Conservation (phyloP, 2,329 filamentous ascomycete genomes). For the Claviceps sp. region DNA sequence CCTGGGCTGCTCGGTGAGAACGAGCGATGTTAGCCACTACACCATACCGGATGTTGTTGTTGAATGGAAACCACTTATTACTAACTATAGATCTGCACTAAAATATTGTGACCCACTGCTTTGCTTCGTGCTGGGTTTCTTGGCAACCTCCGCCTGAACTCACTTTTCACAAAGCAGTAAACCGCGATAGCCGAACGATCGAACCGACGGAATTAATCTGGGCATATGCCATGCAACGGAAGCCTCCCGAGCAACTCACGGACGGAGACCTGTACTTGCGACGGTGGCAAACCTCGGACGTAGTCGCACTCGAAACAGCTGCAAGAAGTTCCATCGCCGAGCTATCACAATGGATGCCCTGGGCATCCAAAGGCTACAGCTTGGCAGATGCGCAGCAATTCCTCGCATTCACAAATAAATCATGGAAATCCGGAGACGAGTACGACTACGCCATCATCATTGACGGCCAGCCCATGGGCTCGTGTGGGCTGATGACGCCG, state of each 20-base stretch:
- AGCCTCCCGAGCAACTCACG: conserved; percentile 6
- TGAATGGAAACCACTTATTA: not conserved
- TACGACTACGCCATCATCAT: conserved; percentile 9
- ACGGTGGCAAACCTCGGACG: conserved; percentile 8
- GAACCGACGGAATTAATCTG: too few species aligned
- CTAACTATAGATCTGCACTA: not conserved
- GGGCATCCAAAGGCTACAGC: conserved; percentile 8
- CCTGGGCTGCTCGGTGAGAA: conserved; percentile 24
- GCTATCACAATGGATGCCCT: conserved; percentile 10
- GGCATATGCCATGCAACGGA: not conserved
- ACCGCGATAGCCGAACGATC: too few species aligned
- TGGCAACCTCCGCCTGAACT: not conserved
- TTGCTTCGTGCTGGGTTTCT: too few species aligned
- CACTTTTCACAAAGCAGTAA: too few species aligned
- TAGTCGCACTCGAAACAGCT: conserved; percentile 3
- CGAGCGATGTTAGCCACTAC: conserved; percentile 25
- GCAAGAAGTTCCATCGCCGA: conserved; percentile 7
- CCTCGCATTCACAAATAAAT: conserved; percentile 1
- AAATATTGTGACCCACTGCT: too few species aligned
- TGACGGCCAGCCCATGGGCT: conserved; percentile 5
- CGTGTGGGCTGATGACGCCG: conserved; percentile 7
- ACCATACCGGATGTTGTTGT: conserved; percentile 17
- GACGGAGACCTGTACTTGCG: conserved; percentile 7
- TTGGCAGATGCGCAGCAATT: conserved; percentile 5
- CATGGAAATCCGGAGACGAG: conserved; percentile 5